Percentiles rank a stretch among this genome's conserved stretches.
Conservation (phyloP, 768 basidiomycete species). For the Boletus tomentosulus region DNA sequence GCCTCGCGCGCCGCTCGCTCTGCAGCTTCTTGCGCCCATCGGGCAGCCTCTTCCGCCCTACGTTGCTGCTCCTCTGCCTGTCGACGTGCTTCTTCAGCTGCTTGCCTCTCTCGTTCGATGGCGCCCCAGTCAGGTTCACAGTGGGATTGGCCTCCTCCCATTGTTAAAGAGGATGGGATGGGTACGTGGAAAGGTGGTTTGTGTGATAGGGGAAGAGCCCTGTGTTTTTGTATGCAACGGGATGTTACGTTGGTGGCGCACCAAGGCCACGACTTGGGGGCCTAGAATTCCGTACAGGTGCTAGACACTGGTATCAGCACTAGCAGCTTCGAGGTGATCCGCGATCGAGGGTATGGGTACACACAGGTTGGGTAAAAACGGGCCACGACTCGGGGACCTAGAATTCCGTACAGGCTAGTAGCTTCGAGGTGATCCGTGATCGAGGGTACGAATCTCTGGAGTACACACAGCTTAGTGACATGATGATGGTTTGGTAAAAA, state of each 20-base stretch:
- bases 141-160: conserved; percentile 29
- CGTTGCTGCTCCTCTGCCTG: conserved; percentile 20
- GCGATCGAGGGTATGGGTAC: no score
- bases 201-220: not conserved
- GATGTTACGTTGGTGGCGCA: not conserved
- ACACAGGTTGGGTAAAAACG: no score
- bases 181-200: not conserved
- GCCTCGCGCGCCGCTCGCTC: conserved; percentile 22
- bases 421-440: no score
- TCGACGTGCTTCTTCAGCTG: conserved; percentile 17
- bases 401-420: no score
- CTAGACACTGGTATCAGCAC: no score
- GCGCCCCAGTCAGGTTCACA: conserved; percentile 21
- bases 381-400: no score
- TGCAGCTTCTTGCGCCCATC: conserved; percentile 18
- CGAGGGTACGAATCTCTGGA: no score
- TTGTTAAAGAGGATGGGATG: not conserved
- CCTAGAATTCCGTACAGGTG: not conserved
- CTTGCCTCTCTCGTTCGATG: conserved; percentile 16
- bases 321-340: no score
- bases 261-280: not conserved
- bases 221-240: not conserved
- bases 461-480: no score
- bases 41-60: conserved; percentile 17
- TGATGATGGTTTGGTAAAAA: no score